Percentiles rank a stretch among this genome's conserved stretches.
These are phyloP conservation scores for Rhododendron ovatum DNA, from an alignment of 148 eudicot species.

Conservation along the genomic window DNA sequence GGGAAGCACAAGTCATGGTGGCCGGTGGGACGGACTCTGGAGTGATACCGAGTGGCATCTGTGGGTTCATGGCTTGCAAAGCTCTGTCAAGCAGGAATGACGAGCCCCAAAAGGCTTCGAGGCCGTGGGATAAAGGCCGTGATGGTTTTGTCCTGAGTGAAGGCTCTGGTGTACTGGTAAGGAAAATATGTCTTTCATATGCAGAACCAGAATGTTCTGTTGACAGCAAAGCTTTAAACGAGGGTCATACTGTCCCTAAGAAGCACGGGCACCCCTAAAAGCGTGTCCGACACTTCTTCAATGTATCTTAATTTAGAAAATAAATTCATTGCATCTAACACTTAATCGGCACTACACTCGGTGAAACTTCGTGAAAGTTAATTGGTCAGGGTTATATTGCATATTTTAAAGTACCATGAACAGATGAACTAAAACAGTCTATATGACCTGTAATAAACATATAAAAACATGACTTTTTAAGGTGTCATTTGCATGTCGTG, in stretches of 20 bases:
- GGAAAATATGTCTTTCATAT: not conserved
- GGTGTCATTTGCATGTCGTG: not conserved
- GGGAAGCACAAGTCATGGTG: constrained; percentile 24
- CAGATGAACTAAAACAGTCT: not conserved
- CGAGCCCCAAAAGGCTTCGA: constrained; percentile 22
- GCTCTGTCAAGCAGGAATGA: constrained; percentile 25
- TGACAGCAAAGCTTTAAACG: not conserved
- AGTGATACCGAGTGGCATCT: constrained; percentile 14
- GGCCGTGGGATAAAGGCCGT: constrained; percentile 33
- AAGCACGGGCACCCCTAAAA: not conserved
- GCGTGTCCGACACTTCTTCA: not conserved
- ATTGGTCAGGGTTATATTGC: not conserved
- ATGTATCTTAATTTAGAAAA: not conserved
- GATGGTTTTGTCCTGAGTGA: constrained; percentile 33
- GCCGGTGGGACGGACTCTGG: constrained; percentile 28
- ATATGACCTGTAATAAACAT: not conserved
- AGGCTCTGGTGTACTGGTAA: constrained; percentile 32
- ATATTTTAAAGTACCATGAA: not conserved
- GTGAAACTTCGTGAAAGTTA: not conserved
- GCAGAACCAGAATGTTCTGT: not conserved
- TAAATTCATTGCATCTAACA: not conserved
- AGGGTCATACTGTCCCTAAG: not conserved
- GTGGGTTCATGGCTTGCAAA: constrained; percentile 25
- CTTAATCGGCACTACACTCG: not conserved
- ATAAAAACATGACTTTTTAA: not conserved